Base-by-base conservation (phyloP, 495 filamentous ascomycete genomes). In the Tuber magnatum region DNA sequence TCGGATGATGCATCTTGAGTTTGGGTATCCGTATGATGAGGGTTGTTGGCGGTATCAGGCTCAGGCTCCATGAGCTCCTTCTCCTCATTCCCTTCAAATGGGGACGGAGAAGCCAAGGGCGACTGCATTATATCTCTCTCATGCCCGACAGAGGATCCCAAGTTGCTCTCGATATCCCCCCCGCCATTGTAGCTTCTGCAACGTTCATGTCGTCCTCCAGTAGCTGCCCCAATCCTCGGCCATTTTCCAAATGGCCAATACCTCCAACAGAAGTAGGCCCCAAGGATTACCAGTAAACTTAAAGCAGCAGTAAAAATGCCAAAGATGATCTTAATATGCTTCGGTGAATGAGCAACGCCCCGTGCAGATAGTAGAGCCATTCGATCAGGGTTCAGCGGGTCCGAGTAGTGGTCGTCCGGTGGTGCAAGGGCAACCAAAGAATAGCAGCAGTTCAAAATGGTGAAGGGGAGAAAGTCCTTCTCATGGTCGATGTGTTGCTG, bases 341-440 rank as follows among this genome's bases (percentile, higher is more conserved):
- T 65, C 35, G 56, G 28, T 65, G 56, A 65, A 65, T 65, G 56
- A 65, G 28, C 56, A 65, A 65, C 18, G 56, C 16, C 28, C 56
- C 56, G 56, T 65, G 56, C 56, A 65, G 56, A 65, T 65, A 61
- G 51, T 61, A 35, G 28, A 65, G 56, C 56, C 56, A 65, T 65
- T 65, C 56, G 56, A 65, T 65, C 14, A 65, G 56, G 56, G 56
- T 65, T 65, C 56, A 18, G 28, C 35, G 56, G 56, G 28, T 65
- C 56, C 28, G 56, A 65, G 28, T 35, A 65, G 32, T 65, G 56
- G 56, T 65, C 28, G 56, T 65, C 51, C 28, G 56, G 14, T 65
- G 35, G 56, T 35, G 56, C 56, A 65, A 65, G 56, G 28, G 56
- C 56, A 35, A 65, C 56, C 56, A 65, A 65, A 35, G 56, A 28